Percentiles rank a stretch among this genome's conserved stretches.
phyloP scores from a whole-genome alignment of 257 asterid species.

The Solanum arcanum region DNA sequence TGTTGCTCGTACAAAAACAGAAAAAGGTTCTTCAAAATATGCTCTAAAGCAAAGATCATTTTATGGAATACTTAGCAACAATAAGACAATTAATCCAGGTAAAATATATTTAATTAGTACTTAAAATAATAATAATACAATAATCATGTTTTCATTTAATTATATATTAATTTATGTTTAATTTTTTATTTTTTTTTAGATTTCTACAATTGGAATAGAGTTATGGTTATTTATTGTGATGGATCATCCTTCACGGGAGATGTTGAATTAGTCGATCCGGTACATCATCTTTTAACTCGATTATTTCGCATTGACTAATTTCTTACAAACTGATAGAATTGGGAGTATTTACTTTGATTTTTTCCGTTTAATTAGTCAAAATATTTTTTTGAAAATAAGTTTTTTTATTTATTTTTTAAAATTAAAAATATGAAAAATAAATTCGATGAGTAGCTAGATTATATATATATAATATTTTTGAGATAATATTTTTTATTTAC shows the following conservation, averaged over 20 bases:
- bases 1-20: background rate
- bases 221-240: slow-evolving; percentile 81
- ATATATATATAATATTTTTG: no score
- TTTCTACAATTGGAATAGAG: slow-evolving; percentile 93
- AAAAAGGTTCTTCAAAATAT: background rate
- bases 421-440: no score
- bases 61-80: background rate
- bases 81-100: background rate
- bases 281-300: background rate
- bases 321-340: background rate
- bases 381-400: background rate
- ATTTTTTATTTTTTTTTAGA: slow-evolving; percentile 24
- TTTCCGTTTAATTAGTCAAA: background rate
- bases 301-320: background rate
- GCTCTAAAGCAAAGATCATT: background rate
- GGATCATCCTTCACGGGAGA: slow-evolving; percentile 95
- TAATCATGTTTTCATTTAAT: background rate
- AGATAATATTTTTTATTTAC: background rate
- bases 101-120: background rate
- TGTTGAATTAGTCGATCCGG: slow-evolving; percentile 25
- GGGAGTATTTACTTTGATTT: background rate
- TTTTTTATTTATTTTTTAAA: no score
- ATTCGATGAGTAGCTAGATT: no score
- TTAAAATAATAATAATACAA: background rate
- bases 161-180: background rate